Evolutionary conservation across 495 filamentous ascomycete species (phyloP).

Genomic region (Neurospora tetrasperma): DNA sequence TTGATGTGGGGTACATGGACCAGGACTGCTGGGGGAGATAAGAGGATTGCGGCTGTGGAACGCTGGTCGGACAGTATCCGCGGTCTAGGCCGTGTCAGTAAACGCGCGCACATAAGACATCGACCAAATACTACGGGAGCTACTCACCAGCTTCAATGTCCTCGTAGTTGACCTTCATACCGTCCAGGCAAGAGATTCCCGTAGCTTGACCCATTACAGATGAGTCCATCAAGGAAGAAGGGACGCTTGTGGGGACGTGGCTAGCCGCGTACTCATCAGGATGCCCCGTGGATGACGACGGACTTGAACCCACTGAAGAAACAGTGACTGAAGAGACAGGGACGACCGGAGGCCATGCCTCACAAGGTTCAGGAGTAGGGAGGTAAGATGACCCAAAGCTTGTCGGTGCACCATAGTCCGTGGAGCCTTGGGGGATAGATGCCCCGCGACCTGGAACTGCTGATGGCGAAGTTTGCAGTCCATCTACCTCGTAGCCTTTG

Average conservation of each 20-base stretch:
- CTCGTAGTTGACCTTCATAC: conserved; percentile 13
- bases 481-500: conserved; percentile 13
- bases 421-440: conserved; percentile 5
- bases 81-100: not conserved
- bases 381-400: conserved; percentile 20
- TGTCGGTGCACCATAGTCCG: conserved; percentile 11
- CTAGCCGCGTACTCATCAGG: conserved; percentile 28
- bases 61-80: conserved; percentile 1
- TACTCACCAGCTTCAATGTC: conserved; percentile 17
- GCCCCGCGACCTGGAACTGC: conserved; percentile 9
- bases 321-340: conserved; percentile 16
- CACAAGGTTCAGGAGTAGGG: conserved; percentile 25
- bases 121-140: not conserved
- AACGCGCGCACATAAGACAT: not conserved
- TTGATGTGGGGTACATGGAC: conserved; percentile 10
- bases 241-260: conserved; percentile 30
- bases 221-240: conserved; percentile 25
- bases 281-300: conserved; percentile 27
- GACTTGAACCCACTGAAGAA: conserved; percentile 32
- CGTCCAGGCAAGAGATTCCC: conserved; percentile 10
- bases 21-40: conserved; percentile 15
- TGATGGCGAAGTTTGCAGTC: conserved; percentile 3
- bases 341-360: conserved; percentile 25
- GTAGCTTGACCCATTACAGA: conserved; percentile 13
- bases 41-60: conserved; percentile 5